These are phyloP conservation scores for Inonotus obliquus DNA, from an alignment of 1,284 basidiomycete species.

Conservation along the genomic window DNA sequence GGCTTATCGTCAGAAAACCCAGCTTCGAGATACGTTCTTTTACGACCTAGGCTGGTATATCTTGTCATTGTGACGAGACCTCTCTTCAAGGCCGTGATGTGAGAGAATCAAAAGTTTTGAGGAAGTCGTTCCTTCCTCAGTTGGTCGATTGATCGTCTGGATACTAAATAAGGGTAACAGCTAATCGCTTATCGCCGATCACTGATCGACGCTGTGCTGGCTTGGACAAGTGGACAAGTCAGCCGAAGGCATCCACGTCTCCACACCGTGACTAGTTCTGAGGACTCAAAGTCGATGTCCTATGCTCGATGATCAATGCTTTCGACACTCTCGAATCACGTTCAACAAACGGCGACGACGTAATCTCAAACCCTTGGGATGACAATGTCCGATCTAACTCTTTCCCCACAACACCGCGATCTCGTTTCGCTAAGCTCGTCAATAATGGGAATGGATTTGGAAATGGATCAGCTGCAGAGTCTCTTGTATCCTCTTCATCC, in stretches of 20 bases:
- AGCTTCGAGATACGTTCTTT: conserved; percentile 67
- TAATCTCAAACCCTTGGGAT: conserved; percentile 3
- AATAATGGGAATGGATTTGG: background rate
- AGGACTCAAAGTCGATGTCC: conserved; percentile 2
- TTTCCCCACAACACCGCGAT: background rate
- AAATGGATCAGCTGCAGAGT: background rate
- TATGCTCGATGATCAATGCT: conserved; percentile 16
- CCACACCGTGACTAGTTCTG: background rate
- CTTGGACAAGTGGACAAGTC: background rate
- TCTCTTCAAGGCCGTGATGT: background rate
- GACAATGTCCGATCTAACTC: background rate
- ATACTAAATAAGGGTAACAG: background rate
- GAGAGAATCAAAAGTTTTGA: too few species aligned
- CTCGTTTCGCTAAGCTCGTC: background rate
- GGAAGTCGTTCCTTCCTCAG: too few species aligned
- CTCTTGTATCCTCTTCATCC: background rate
- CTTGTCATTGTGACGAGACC: conserved; percentile 53
- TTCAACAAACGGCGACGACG: background rate
- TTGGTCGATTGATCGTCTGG: background rate
- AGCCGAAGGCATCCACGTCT: background rate
- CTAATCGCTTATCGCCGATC: background rate
- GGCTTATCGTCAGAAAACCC: conserved; percentile 39
- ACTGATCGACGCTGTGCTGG: background rate
- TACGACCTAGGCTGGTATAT: conserved; percentile 64
- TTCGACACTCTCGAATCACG: background rate